Conservation (phyloP, 371 early-diverging fungal species). For the Syncephalastrum monosporum region DNA sequence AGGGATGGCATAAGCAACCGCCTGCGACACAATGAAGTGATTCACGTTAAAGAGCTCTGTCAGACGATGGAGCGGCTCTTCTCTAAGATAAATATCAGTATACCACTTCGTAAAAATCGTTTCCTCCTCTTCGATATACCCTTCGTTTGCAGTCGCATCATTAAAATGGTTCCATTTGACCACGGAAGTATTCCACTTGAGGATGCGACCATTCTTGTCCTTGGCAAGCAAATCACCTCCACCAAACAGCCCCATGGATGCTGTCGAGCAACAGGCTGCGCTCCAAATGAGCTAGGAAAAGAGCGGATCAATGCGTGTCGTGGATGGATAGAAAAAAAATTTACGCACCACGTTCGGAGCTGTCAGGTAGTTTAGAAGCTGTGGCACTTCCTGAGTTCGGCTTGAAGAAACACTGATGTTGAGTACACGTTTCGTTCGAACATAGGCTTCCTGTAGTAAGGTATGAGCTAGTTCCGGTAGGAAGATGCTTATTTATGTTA, state of each 20-base stretch:
- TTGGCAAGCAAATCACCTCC: conserved; percentile 65
- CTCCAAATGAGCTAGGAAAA: conserved; percentile 61
- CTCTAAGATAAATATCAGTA: conserved; percentile 30
- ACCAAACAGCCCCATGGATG: conserved; percentile 55
- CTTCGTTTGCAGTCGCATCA: conserved; percentile 47
- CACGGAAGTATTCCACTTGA: conserved; percentile 61
- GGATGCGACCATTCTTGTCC: conserved; percentile 63
- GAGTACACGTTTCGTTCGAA: conserved; percentile 59
- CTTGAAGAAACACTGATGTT: conserved; percentile 73
- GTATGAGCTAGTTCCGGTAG: neutral
- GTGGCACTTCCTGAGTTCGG: conserved; percentile 69
- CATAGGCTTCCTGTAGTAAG: conserved; percentile 60
- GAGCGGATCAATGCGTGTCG: no score
- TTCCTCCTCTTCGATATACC: conserved; percentile 18
- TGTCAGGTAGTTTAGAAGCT: conserved; percentile 69
- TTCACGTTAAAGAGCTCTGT: conserved; percentile 78
- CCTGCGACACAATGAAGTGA: conserved; percentile 76
- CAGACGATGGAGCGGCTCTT: conserved; percentile 61
- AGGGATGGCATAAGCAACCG: conserved; percentile 64
- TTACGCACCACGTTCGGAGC: conserved; percentile 71
- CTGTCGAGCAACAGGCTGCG: conserved; percentile 70
- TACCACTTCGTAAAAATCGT: neutral
- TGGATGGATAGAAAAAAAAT: neutral
- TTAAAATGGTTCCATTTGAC: conserved; percentile 57
- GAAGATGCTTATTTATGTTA: conserved; percentile 9